Evolutionary conservation across 208 protist species (phyloP).

Genomic region (Leishmania braziliensis): DNA sequence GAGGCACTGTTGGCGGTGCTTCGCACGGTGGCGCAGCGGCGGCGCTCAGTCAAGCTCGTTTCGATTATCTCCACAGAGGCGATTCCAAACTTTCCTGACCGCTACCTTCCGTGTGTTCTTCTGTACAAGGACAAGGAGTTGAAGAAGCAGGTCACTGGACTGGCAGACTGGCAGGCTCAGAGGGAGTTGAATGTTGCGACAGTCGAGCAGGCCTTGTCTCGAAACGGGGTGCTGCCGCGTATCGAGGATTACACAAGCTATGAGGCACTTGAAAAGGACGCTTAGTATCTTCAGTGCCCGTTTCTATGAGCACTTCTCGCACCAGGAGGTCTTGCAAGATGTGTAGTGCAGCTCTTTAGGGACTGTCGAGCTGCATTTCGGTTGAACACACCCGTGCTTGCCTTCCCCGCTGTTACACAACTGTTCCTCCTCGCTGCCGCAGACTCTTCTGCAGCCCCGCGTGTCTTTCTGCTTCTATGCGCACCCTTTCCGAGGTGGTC

Average conservation of each 20-base stretch:
- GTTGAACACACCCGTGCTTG: neutral
- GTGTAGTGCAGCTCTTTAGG: neutral
- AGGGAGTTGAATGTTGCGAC: slow-evolving; percentile 43
- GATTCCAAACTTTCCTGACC: slow-evolving; percentile 76
- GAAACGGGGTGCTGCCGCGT: slow-evolving; percentile 46
- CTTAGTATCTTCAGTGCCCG: no score
- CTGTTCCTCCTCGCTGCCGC: neutral
- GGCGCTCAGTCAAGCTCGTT: slow-evolving; percentile 79
- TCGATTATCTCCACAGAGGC: slow-evolving; percentile 84
- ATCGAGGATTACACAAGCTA: slow-evolving; percentile 27
- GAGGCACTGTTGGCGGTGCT: slow-evolving; percentile 80
- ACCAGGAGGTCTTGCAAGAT: neutral
- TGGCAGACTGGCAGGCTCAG: slow-evolving; percentile 57
- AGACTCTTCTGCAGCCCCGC: neutral
- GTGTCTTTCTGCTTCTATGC: neutral
- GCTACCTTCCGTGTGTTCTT: slow-evolving; percentile 82
- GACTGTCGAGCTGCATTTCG: neutral
- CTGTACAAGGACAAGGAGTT: slow-evolving; percentile 75
- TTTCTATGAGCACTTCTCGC: neutral
- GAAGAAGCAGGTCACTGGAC: slow-evolving; percentile 68
- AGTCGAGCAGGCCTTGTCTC: slow-evolving; percentile 53
- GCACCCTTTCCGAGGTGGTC: neutral
- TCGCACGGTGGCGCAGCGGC: slow-evolving; percentile 68
- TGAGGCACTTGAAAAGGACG: neutral
- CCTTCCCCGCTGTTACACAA: neutral